Percentiles rank a stretch among this genome's conserved stretches.
phyloP scores from a whole-genome alignment of 495 filamentous ascomycete genomes.

The Hypoxylon lienhwacheense region DNA sequence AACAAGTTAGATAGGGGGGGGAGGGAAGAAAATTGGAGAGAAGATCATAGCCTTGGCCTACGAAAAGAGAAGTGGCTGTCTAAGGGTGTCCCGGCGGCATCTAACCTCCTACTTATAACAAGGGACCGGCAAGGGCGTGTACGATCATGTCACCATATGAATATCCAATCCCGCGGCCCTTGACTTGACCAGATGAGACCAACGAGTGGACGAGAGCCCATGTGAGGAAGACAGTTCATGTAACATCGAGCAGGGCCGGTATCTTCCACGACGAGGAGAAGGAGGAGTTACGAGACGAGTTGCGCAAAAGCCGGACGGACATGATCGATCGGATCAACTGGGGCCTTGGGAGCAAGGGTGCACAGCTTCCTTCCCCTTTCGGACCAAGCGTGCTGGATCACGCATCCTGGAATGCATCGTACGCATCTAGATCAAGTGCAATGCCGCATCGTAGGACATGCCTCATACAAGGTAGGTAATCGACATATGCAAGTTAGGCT shows the following conservation, averaged over 20 bases:
- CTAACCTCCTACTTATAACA: conserved; percentile 10
- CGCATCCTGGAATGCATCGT: not conserved
- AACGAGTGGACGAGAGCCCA: conserved; percentile 17
- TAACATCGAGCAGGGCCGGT: conserved; percentile 5
- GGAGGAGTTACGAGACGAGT: no score
- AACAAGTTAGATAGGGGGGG: not conserved
- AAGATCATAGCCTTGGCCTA: not conserved
- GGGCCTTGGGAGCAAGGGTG: not conserved
- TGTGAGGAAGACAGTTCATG: conserved; percentile 17
- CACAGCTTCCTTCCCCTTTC: conserved; percentile 24
- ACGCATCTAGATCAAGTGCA: no score
- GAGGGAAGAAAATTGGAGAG: no score
- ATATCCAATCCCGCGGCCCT: conserved; percentile 18
- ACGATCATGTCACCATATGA: conserved; percentile 15
- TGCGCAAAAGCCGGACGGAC: not conserved
- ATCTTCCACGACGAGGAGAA: not conserved
- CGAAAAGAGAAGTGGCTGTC: not conserved
- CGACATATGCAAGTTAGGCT: not conserved
- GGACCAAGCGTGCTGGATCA: not conserved
- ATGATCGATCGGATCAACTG: not conserved
- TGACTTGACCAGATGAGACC: conserved; percentile 1
- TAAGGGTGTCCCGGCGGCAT: not conserved
- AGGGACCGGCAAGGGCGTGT: not conserved
- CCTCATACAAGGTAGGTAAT: not conserved
- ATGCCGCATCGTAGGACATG: no score